Evolutionary conservation across 2,329 filamentous ascomycete genomes (phyloP).

Genomic region (Orbilia quercus): DNA sequence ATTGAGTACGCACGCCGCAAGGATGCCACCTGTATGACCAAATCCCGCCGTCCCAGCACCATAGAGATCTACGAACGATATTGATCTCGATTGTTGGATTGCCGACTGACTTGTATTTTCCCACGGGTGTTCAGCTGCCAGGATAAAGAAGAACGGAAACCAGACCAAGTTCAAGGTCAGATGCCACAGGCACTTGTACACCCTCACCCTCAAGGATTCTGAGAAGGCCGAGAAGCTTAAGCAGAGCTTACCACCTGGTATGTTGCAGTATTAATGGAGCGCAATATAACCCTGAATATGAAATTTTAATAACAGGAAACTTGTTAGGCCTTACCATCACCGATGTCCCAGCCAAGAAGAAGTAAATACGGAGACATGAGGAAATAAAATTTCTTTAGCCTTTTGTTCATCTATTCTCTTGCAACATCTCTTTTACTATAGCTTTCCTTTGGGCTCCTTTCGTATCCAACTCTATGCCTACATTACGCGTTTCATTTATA

Average conservation of each 20-base stretch:
- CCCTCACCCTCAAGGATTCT: constrained; percentile 95
- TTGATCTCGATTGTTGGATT: constrained; percentile 43
- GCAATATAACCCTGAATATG: too few species aligned
- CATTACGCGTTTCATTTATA: constrained; percentile 35
- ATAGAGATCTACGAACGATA: constrained; percentile 32
- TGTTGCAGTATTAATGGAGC: constrained; percentile 64
- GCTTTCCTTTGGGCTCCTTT: constrained; percentile 30
- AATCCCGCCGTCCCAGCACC: constrained; percentile 47
- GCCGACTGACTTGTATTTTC: constrained; percentile 60
- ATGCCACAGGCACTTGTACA: constrained; percentile 96
- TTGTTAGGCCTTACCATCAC: constrained; percentile 69
- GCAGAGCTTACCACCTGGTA: constrained; percentile 98
- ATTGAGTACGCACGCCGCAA: constrained; percentile 99
- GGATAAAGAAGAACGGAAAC: constrained; percentile 82
- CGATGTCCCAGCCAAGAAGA: constrained; percentile 73
- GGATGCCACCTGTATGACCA: constrained; percentile 94
- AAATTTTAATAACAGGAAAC: not conserved
- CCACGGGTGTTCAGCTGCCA: constrained; percentile 72
- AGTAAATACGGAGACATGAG: constrained; percentile 55
- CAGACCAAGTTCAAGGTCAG: constrained; percentile 99
- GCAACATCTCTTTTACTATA: constrained; percentile 25
- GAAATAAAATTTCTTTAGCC: constrained; percentile 28
- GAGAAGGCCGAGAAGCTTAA: constrained; percentile 99
- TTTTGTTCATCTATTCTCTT: constrained; percentile 27
- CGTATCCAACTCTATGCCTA: constrained; percentile 34